phyloP scores from a whole-genome alignment of 495 filamentous ascomycete genomes.

The Xylaria bambusicola region DNA sequence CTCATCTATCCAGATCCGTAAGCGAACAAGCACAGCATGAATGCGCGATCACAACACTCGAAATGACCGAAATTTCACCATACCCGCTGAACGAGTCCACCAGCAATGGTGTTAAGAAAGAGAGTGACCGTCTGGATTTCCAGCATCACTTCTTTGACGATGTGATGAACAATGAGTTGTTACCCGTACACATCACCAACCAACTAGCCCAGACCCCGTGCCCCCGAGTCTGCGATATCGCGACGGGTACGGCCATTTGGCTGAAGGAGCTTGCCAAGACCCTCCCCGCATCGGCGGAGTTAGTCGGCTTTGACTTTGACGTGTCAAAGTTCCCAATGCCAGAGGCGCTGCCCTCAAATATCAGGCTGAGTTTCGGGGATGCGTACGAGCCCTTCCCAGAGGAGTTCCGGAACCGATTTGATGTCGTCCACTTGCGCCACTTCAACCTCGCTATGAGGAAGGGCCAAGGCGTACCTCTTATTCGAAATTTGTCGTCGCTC shows the following conservation, averaged over 20 bases:
- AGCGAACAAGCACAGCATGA: too few species aligned
- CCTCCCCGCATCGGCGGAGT: conserved; percentile 8
- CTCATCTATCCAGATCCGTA: background rate
- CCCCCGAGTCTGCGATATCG: background rate
- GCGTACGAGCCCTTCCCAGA: background rate
- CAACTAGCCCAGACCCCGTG: background rate
- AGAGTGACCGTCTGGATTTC: background rate
- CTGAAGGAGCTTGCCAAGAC: background rate
- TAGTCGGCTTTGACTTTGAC: conserved; percentile 5
- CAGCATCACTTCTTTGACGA: conserved; percentile 11
- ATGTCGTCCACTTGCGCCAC: conserved; percentile 2
- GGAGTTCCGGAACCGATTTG: background rate
- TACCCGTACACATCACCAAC: background rate
- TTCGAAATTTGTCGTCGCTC: conserved; percentile 1
- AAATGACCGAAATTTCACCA: background rate
- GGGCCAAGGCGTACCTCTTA: background rate
- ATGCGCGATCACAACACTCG: background rate
- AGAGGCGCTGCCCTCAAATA: background rate
- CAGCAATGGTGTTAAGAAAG: background rate
- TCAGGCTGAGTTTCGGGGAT: background rate
- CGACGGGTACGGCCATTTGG: conserved; percentile 6
- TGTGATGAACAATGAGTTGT: conserved; percentile 4
- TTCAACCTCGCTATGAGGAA: conserved; percentile 1
- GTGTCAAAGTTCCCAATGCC: background rate
- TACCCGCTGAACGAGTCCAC: background rate